phyloP scores from a whole-genome alignment of 176 grass and related monocot genomes.

The Chrysopogon serrulatus region DNA sequence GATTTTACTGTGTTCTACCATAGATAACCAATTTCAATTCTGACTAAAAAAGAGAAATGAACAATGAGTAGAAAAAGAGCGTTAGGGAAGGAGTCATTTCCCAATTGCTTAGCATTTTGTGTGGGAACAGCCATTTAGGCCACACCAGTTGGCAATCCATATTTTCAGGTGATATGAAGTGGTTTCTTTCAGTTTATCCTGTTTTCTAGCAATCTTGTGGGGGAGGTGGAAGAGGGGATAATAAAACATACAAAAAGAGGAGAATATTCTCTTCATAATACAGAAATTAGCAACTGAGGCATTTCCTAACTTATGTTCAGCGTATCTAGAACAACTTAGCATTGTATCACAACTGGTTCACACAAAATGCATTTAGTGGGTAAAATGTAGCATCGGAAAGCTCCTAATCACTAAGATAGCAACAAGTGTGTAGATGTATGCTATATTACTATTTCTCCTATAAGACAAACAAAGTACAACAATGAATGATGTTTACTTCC shows the following conservation, averaged over 20 bases:
- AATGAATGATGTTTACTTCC: neutral
- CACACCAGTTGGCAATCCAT: neutral
- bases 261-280: neutral
- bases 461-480: slow-evolving; percentile 7
- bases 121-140: neutral
- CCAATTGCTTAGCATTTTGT: neutral
- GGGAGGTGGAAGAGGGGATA: no score
- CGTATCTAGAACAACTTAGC: neutral
- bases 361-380: no score
- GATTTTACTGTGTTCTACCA: neutral
- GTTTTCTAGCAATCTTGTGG: neutral
- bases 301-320: neutral
- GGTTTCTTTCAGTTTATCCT: neutral
- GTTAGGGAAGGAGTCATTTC: neutral
- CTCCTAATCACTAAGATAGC: neutral
- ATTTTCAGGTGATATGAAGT: neutral
- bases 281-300: neutral
- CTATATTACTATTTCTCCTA: neutral
- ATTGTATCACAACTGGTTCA: neutral
- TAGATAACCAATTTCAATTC: neutral
- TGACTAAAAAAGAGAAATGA: neutral
- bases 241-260: neutral
- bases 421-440: slow-evolving; percentile 2
- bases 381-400: neutral
- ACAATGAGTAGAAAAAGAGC: neutral